Percentiles rank a stretch among this genome's conserved stretches.
phyloP scores from a whole-genome alignment of 192 early-diverging fungal genomes.

The Backusella circina region DNA sequence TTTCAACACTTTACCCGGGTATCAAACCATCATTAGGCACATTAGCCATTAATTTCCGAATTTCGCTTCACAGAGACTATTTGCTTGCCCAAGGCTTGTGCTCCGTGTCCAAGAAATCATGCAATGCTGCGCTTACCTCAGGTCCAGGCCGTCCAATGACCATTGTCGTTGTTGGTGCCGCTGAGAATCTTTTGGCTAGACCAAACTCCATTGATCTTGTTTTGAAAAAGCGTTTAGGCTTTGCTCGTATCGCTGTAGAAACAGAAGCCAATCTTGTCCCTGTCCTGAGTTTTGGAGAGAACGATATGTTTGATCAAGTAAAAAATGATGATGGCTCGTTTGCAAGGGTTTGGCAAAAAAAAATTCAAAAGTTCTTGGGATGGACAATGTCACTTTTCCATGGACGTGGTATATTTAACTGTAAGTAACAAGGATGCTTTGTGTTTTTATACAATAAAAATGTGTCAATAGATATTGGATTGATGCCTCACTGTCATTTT shows the following conservation, averaged over 20 bases:
- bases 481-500: conserved; percentile 48
- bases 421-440: conserved; percentile 55
- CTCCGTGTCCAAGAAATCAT: conserved; percentile 72
- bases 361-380: conserved; percentile 63
- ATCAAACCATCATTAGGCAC: conserved; percentile 77
- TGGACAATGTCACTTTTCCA: conserved; percentile 75
- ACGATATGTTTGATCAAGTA: conserved; percentile 82
- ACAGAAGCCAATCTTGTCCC: conserved; percentile 79
- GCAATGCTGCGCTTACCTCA: conserved; percentile 66
- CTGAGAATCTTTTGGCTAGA: conserved; percentile 71
- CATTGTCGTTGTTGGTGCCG: conserved; percentile 89
- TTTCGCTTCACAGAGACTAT: conserved; percentile 84
- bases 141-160: conserved; percentile 66
- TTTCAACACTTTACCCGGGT: conserved; percentile 73
- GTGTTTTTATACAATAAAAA: too few relatives aligned
- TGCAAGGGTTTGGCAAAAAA: conserved; percentile 62
- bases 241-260: conserved; percentile 82
- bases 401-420: conserved; percentile 87
- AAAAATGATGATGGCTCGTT: conserved; percentile 62
- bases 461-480: conserved; percentile 31
- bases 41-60: conserved; percentile 74
- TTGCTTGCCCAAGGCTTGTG: conserved; percentile 71
- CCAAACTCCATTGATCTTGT: conserved; percentile 63
- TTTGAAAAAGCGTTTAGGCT: conserved; percentile 80
- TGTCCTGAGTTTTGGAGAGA: conserved; percentile 90